A percentile compares a stretch with the other conserved stretches of the same genome.
Evolutionary conservation across 2,329 filamentous ascomycete species (phyloP).

Genomic region (Pseudophaeomoniella oleicola): DNA sequence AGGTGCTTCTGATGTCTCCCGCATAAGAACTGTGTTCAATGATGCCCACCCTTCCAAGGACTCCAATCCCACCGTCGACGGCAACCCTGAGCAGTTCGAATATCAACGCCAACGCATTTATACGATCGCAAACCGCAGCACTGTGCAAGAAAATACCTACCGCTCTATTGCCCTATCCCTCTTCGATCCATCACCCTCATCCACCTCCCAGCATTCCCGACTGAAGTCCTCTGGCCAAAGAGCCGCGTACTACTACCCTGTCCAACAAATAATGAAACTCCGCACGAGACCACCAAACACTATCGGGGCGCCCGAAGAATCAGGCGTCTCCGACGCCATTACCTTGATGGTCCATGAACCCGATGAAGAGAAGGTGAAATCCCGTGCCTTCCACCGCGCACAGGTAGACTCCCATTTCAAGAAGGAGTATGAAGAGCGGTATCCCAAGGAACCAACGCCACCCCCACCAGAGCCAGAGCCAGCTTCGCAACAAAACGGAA

Average conservation of each 20-base stretch:
- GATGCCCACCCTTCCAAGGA: slow-evolving; percentile 38
- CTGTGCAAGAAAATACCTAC: slow-evolving; percentile 36
- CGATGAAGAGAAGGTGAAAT: slow-evolving; percentile 32
- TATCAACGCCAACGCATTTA: slow-evolving; percentile 43
- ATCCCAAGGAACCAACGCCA: slow-evolving; percentile 3
- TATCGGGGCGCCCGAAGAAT: neutral
- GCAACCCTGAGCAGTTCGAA: slow-evolving; percentile 16
- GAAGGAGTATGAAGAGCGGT: slow-evolving; percentile 8
- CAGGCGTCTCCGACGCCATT: slow-evolving; percentile 26
- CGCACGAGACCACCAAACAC: neutral
- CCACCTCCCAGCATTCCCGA: slow-evolving; percentile 7
- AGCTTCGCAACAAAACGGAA: slow-evolving; percentile 1
- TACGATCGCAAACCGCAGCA: slow-evolving; percentile 39
- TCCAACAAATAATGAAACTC: slow-evolving; percentile 16
- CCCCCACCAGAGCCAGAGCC: neutral
- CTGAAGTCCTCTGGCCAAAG: slow-evolving; percentile 27
- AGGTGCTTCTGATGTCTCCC: slow-evolving; percentile 28
- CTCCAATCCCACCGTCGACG: slow-evolving; percentile 33
- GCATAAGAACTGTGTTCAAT: slow-evolving; percentile 42
- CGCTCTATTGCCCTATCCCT: slow-evolving; percentile 44
- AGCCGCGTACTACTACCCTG: slow-evolving; percentile 49
- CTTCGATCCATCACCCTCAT: slow-evolving; percentile 31
- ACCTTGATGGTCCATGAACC: slow-evolving; percentile 37
- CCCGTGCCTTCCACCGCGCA: slow-evolving; percentile 27
- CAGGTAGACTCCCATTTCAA: slow-evolving; percentile 30